A percentile compares a stretch with the other conserved stretches of the same genome.
Conservation (phyloP, 352 stramenopile species). For the Pythium graminicola region DNA sequence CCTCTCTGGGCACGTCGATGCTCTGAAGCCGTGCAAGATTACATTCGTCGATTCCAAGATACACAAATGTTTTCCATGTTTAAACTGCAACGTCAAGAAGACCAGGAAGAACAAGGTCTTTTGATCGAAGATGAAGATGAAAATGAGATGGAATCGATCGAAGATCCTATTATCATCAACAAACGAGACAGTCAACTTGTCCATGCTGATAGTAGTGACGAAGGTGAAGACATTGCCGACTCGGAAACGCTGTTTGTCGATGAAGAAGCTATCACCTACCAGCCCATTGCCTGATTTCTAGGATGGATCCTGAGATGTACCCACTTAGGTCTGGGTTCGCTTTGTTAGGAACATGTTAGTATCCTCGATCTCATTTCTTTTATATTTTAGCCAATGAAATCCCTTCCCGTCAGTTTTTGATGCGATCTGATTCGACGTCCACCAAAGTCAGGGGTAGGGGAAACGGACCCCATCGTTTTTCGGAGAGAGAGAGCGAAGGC, state of each 20-base stretch:
- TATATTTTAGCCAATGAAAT: slow-evolving; percentile 1
- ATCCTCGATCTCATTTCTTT: background rate
- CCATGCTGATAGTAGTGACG: slow-evolving; percentile 9
- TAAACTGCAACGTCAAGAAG: slow-evolving; percentile 35
- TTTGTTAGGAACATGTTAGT: background rate
- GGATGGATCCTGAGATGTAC: background rate
- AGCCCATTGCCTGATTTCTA: background rate
- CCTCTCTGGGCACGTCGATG: slow-evolving; percentile 24
- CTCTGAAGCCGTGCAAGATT: slow-evolving; percentile 50
- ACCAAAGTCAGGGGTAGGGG: slow-evolving; percentile 8
- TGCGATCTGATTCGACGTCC: background rate
- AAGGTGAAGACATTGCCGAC: slow-evolving; percentile 6
- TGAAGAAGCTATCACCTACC: slow-evolving; percentile 12
- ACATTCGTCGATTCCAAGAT: slow-evolving; percentile 56
- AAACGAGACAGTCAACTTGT: background rate
- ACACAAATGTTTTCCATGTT: slow-evolving; percentile 86
- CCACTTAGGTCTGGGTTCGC: background rate
- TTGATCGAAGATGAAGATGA: slow-evolving; percentile 19
- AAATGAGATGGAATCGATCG: slow-evolving; percentile 5
- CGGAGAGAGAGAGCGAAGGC: slow-evolving; percentile 8
- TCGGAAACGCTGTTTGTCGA: slow-evolving; percentile 11
- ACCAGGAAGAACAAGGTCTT: slow-evolving; percentile 14
- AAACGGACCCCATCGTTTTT: background rate
- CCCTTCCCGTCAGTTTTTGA: background rate
- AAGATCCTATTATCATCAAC: background rate